Conservation (phyloP, 2,329 filamentous ascomycete genomes). For the Colletotrichum cordylinicola region DNA sequence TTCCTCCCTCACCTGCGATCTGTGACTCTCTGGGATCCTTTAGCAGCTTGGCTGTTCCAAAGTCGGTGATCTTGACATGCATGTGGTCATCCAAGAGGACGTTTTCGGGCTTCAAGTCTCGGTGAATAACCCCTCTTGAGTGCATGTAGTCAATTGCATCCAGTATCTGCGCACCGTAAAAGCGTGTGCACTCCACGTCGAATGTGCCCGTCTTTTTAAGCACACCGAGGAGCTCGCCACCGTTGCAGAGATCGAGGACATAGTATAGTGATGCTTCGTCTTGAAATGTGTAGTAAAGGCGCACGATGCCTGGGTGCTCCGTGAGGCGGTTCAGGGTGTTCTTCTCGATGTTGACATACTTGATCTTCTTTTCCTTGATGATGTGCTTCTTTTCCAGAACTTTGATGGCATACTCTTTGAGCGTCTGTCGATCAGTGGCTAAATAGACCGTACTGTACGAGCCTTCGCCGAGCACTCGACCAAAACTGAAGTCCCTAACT, state of each 20-base stretch:
- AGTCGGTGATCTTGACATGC: slow-evolving; percentile 99
- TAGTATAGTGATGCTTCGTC: slow-evolving; percentile 97
- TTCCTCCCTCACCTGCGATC: slow-evolving; percentile 44
- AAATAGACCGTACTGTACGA: slow-evolving; percentile 97
- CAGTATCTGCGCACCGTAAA: slow-evolving; percentile 94
- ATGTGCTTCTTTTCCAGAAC: slow-evolving; percentile 98
- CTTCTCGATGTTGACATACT: slow-evolving; percentile 99
- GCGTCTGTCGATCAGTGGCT: slow-evolving; percentile 89
- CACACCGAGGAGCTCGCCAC: slow-evolving; percentile 89
- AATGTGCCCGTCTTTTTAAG: slow-evolving; percentile 95
- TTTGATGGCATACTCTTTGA: slow-evolving; percentile 98
- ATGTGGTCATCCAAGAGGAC: slow-evolving; percentile 93
- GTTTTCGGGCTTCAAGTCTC: slow-evolving; percentile 96
- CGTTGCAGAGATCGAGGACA: slow-evolving; percentile 90
- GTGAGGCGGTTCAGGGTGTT: slow-evolving; percentile 96
- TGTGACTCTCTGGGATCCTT: slow-evolving; percentile 59
- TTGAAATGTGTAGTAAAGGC: slow-evolving; percentile 98
- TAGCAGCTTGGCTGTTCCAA: slow-evolving; percentile 95
- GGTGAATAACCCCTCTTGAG: slow-evolving; percentile 91
- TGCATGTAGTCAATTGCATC: slow-evolving; percentile 99
- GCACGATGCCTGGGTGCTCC: slow-evolving; percentile 94
- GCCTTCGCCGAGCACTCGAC: slow-evolving; percentile 87
- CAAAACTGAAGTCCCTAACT: slow-evolving; percentile 95
- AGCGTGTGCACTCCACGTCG: slow-evolving; percentile 90
- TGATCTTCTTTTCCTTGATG: slow-evolving; percentile 99